phyloP scores from a whole-genome alignment of 345 rosid genomes.

The Abelmoschus esculentus region DNA sequence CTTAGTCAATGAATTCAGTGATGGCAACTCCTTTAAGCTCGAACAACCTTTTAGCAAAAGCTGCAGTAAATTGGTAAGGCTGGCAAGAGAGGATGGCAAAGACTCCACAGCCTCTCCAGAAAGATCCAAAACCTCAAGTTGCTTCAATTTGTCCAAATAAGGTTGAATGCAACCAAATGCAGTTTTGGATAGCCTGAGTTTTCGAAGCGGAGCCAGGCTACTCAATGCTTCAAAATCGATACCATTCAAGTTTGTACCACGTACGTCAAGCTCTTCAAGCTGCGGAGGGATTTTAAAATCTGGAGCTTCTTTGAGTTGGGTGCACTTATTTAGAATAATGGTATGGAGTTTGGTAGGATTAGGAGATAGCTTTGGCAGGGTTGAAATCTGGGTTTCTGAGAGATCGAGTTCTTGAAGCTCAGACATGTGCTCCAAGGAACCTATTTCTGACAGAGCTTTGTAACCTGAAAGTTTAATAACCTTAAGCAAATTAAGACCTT shows the following conservation, averaged over 20 bases:
- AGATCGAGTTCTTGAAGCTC: slow-evolving; percentile 23
- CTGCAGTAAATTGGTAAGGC: slow-evolving; percentile 11
- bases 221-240: slow-evolving; percentile 12
- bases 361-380: slow-evolving; percentile 15
- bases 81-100: slow-evolving; percentile 12
- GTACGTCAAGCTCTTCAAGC: slow-evolving; percentile 15
- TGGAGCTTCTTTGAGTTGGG: not conserved
- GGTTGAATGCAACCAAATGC: not conserved
- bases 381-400: slow-evolving; percentile 24
- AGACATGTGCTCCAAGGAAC: slow-evolving; percentile 17
- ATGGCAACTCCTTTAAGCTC: slow-evolving; percentile 7
- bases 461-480: slow-evolving; percentile 22
- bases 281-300: not conserved
- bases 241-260: slow-evolving; percentile 12
- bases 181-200: slow-evolving; percentile 17
- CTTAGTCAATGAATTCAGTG: slow-evolving; percentile 9
- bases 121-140: slow-evolving; percentile 18
- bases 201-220: slow-evolving; percentile 5
- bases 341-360: slow-evolving; percentile 10
- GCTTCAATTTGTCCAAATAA: not conserved
- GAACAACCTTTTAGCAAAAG: slow-evolving; percentile 21
- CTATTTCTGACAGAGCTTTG: not conserved
- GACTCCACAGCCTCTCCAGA: slow-evolving; percentile 8
- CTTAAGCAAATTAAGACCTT: slow-evolving; percentile 11
- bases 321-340: slow-evolving; percentile 23